phyloP scores from a whole-genome alignment of 805 yeast genomes.

The Schwanniomyces yamadae region DNA sequence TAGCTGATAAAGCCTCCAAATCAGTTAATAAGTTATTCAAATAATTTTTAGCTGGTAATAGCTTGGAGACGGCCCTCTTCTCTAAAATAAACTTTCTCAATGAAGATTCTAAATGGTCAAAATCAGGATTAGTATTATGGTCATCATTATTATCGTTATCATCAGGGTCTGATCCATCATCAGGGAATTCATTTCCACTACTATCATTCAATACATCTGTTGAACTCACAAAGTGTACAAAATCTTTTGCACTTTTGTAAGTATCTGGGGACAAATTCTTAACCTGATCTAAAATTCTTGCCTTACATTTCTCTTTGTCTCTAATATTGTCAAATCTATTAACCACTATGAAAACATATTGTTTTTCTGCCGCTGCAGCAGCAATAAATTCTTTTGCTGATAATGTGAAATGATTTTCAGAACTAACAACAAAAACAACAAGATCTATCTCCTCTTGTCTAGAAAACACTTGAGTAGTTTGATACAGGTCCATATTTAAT shows the following conservation, averaged over 20 bases:
- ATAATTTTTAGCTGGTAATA: conserved; percentile 91
- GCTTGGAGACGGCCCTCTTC: conserved; percentile 82
- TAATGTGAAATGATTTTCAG: conserved; percentile 92
- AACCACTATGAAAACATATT: conserved; percentile 89
- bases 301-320: conserved; percentile 76
- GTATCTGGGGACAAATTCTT: conserved; percentile 86
- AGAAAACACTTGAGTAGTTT: conserved; percentile 91
- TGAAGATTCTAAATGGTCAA: conserved; percentile 82
- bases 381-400: conserved; percentile 93
- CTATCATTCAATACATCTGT: conserved; percentile 43
- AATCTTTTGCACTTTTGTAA: conserved; percentile 80
- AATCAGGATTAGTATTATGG: conserved; percentile 54
- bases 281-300: conserved; percentile 80
- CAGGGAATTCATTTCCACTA: conserved; percentile 29
- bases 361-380: conserved; percentile 86
- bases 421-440: conserved; percentile 92
- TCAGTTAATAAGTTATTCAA: conserved; percentile 69
- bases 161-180: conserved; percentile 28
- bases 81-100: conserved; percentile 83
- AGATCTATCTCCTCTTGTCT: conserved; percentile 96
- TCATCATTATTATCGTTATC: conserved; percentile 31
- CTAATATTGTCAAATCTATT: conserved; percentile 86
- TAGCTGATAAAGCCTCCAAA: conserved; percentile 53
- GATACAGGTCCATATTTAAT: conserved; percentile 85
- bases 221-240: conserved; percentile 89